Base-by-base conservation (phyloP, 2,329 filamentous ascomycete genomes). In the Cercospora janseana region DNA sequence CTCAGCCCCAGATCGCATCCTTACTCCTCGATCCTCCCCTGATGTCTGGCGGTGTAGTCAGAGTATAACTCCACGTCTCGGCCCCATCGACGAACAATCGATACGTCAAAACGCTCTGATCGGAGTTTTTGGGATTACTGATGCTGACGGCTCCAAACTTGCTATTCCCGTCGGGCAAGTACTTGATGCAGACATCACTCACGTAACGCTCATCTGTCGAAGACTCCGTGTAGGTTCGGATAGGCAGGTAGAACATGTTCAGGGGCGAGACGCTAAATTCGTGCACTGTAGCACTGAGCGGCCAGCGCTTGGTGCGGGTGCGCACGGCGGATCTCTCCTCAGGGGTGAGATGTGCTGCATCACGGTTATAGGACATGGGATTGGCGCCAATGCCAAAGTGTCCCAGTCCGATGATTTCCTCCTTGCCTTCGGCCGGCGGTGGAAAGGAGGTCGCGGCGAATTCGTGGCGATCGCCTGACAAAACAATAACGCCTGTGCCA, bases 391-490 rank as follows among this genome's bases (percentile, higher is more conserved):
- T 37, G 28, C 60, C 62, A 15, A 59, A 40, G 16, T 45, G 52
- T 12, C 58, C 63, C 2, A 65, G 58, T 5, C 62, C 61, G 34
- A 63, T 51, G 32, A 64, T 57, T 43, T 65, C 63, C 43, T 64
- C 66, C 49, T 69, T 79, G 41, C 81, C 80, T 56, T 73, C 77
- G 45, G 60, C 75, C 55, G 76, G 71, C 10, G 79, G 78, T 6
- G 80, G 80, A 61, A 84, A 85, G 0, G 85, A 83, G 0, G 92
- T 97, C 0, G 92, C 91, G 1, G 88, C 93, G 68, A 97, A 97
- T 69, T 98, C 93, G 66, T 98, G 93, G n/a, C 93, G 79, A 64
- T 98, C 93, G 1, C 93, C 93, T 12, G 87, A 93, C 8, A 98
- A 75, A 9, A 97, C 76, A 5, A 97, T 83, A 6, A 97, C 84